A percentile compares a stretch with the other conserved stretches of the same genome.
Evolutionary conservation across 2,329 filamentous ascomycete genomes (phyloP).

Genomic region (Apiospora phragmitis): DNA sequence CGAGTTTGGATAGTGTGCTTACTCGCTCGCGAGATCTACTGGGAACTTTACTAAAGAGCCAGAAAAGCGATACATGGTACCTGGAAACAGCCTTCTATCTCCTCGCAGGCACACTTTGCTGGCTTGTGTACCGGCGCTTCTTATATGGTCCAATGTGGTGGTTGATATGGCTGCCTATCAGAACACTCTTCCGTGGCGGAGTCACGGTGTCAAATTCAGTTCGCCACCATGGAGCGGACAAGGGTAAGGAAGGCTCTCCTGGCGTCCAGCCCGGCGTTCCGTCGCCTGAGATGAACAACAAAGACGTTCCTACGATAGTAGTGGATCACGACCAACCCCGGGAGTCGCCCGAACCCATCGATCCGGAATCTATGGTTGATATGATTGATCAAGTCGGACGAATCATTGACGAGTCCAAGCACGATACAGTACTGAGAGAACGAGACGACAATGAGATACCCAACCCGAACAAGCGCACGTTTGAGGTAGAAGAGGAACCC

Average conservation of each 20-base stretch:
- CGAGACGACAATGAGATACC: neutral
- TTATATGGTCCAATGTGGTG: slow-evolving; percentile 90
- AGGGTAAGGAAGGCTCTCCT: slow-evolving; percentile 22
- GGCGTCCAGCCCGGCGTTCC: slow-evolving; percentile 22
- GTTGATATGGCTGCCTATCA: slow-evolving; percentile 82
- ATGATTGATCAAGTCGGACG: neutral
- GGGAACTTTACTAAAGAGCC: slow-evolving; percentile 75
- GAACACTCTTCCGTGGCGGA: slow-evolving; percentile 60
- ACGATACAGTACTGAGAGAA: neutral
- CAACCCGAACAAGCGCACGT: neutral
- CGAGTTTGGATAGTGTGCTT: slow-evolving; percentile 74
- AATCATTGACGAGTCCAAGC: slow-evolving; percentile 11
- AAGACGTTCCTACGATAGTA: slow-evolving; percentile 50
- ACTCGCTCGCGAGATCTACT: slow-evolving; percentile 73
- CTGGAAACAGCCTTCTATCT: slow-evolving; percentile 87
- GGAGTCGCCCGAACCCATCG: slow-evolving; percentile 13
- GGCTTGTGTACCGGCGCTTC: slow-evolving; percentile 82
- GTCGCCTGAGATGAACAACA: slow-evolving; percentile 32
- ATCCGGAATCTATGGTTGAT: slow-evolving; percentile 7
- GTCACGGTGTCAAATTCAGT: slow-evolving; percentile 57
- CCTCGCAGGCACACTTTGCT: slow-evolving; percentile 72
- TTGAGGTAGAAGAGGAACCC: neutral
- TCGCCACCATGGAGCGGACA: slow-evolving; percentile 36
- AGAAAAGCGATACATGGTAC: slow-evolving; percentile 99
- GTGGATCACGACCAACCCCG: slow-evolving; percentile 38